Evolutionary conservation across 2,329 filamentous ascomycete genomes (phyloP).

Genomic region (Colletotrichum caudatum): DNA sequence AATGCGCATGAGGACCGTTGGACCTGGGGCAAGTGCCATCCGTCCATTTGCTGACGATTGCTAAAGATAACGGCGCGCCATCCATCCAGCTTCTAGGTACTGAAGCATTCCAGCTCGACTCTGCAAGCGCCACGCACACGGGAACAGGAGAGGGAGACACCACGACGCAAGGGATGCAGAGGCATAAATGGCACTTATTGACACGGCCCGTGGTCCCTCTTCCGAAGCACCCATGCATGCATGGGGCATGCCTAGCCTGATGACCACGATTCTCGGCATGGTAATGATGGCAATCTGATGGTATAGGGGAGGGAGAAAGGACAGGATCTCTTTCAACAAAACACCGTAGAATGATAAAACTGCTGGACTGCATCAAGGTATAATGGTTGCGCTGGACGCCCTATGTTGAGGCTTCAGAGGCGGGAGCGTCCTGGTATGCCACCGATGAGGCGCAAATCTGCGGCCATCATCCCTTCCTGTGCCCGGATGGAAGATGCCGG

Average conservation of each 20-base stretch:
- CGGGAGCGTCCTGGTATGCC: constrained; percentile 27
- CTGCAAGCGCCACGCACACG: constrained; percentile 2
- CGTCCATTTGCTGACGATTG: constrained; percentile 30
- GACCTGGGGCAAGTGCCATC: constrained; percentile 25
- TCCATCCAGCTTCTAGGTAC: not conserved
- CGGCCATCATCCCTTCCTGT: constrained; percentile 10
- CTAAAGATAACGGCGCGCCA: constrained; percentile 23
- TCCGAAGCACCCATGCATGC: not conserved
- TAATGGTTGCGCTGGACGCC: not conserved
- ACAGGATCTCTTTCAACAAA: not conserved
- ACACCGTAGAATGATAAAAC: not conserved
- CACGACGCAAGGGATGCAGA: constrained; percentile 6
- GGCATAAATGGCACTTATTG: constrained; percentile 15
- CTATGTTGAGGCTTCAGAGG: constrained; percentile 1
- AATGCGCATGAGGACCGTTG: constrained; percentile 23
- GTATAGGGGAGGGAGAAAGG: not conserved
- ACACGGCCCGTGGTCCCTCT: not conserved
- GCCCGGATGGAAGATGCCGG: not conserved
- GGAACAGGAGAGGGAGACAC: not conserved
- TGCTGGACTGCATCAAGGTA: not conserved
- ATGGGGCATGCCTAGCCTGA: not conserved
- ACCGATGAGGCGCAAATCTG: constrained; percentile 22
- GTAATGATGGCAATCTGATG: not conserved
- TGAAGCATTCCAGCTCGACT: constrained; percentile 7
- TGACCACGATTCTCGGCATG: not conserved